These are phyloP conservation scores for Sclerotinia spermophila DNA, from an alignment of 2,329 filamentous ascomycete genomes.

Conservation along the genomic window DNA sequence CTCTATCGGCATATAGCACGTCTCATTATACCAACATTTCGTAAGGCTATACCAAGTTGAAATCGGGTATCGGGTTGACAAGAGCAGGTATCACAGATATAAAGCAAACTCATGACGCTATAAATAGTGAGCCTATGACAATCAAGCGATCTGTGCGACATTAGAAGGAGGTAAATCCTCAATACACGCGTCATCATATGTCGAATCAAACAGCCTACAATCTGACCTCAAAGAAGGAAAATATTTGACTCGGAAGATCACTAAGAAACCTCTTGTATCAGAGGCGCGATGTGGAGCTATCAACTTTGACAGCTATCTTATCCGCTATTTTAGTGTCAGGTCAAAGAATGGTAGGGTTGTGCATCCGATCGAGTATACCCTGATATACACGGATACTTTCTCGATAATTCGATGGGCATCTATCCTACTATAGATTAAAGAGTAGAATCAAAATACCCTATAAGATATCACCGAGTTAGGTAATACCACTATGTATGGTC, in stretches of 20 bases:
- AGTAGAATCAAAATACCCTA: too few relatives aligned
- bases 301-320: not conserved
- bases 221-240: not conserved
- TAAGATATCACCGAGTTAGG: too few relatives aligned
- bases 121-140: not conserved
- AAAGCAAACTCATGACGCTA: too few relatives aligned
- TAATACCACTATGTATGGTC: too few relatives aligned
- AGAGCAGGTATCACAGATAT: not conserved
- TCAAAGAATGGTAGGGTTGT: too few relatives aligned
- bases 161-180: too few relatives aligned
- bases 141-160: too few relatives aligned
- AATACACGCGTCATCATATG: not conserved
- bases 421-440: too few relatives aligned
- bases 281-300: not conserved
- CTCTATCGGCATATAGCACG: not conserved
- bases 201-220: too few relatives aligned
- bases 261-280: not conserved
- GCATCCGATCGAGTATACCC: too few relatives aligned
- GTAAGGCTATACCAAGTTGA: not conserved
- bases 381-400: too few relatives aligned
- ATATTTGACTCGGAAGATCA: not conserved
- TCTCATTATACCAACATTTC: not conserved
- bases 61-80: not conserved
- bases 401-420: too few relatives aligned
- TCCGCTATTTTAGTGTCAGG: not conserved